phyloP scores from a whole-genome alignment of 2,329 filamentous ascomycete species.

The Thielaviopsis euricoi region DNA sequence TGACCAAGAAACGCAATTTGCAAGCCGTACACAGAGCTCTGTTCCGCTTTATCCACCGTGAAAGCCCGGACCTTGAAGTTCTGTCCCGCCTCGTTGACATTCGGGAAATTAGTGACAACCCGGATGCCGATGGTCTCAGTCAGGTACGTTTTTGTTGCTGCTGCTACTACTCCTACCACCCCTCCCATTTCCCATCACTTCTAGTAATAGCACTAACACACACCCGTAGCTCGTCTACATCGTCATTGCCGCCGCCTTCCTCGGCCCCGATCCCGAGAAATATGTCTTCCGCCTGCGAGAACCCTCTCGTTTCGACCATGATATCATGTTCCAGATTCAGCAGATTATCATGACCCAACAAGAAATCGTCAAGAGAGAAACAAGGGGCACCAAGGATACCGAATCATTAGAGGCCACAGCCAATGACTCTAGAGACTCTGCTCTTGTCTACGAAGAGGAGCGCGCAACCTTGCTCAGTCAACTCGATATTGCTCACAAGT shows the following conservation, averaged over 20 bases:
- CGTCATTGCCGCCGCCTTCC: conserved; percentile 42
- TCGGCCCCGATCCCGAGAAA: conserved; percentile 37
- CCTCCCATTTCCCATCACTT: background rate
- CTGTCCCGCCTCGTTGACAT: conserved; percentile 38
- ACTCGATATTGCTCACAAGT: conserved; percentile 36
- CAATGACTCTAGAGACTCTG: conserved; percentile 32
- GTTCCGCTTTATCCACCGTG: conserved; percentile 36
- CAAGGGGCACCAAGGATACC: conserved; percentile 13
- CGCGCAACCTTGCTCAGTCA: conserved; percentile 33
- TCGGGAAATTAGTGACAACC: conserved; percentile 39
- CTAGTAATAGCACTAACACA: background rate
- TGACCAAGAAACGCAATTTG: conserved; percentile 34
- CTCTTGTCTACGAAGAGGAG: conserved; percentile 39
- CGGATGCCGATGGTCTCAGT: conserved; percentile 35
- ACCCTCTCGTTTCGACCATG: conserved; percentile 21
- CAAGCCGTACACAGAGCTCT: conserved; percentile 38
- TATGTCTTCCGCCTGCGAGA: conserved; percentile 33
- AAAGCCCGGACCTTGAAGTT: conserved; percentile 33
- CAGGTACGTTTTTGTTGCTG: conserved; percentile 25
- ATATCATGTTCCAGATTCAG: conserved; percentile 29
- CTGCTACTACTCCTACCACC: background rate
- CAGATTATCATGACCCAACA: conserved; percentile 28
- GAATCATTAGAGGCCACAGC: conserved; percentile 19
- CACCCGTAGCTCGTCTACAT: conserved; percentile 40
- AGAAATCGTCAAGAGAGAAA: conserved; percentile 14